A percentile compares a stretch with the other conserved stretches of the same genome.
Evolutionary conservation across 2,329 filamentous ascomycete species (phyloP).

Genomic region (Sporothrix pallida): DNA sequence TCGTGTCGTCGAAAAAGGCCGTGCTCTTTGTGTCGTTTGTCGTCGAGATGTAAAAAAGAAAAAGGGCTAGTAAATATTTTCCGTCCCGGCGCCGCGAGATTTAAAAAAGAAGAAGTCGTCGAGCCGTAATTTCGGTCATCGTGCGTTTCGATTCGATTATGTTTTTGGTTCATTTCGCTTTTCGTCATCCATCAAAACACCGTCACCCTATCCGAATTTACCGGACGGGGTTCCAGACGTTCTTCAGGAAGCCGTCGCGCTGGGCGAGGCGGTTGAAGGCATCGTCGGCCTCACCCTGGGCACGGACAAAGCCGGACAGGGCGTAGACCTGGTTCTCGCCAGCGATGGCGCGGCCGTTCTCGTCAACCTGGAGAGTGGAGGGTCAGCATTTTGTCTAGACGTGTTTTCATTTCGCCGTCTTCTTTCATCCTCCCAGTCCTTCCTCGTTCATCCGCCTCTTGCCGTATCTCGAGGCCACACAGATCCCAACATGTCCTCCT

Average conservation of each 20-base stretch:
- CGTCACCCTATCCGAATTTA: constrained; percentile 48
- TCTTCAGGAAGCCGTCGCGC: constrained; percentile 96
- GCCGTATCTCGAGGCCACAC: neutral
- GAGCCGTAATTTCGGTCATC: neutral
- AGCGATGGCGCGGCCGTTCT: constrained; percentile 91
- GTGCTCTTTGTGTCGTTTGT: neutral
- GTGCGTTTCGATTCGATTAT: neutral
- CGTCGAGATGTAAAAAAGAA: constrained; percentile 1
- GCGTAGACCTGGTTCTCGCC: constrained; percentile 98
- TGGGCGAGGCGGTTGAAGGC: constrained; percentile 93
- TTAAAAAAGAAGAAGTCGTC: neutral
- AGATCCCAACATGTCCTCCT: neutral
- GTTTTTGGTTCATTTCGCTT: neutral
- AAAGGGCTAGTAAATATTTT: neutral
- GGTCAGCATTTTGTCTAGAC: constrained; percentile 19
- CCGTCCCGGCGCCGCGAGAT: constrained; percentile 28
- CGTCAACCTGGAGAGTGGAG: constrained; percentile 67
- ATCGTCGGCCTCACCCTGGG: constrained; percentile 98
- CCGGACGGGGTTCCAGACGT: constrained; percentile 83
- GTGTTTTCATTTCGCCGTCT: no score
- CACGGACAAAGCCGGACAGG: constrained; percentile 95
- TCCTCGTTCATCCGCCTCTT: neutral
- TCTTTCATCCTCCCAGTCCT: neutral
- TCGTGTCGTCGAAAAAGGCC: neutral
- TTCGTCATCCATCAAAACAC: neutral